Conservation (phyloP, 208 protist genomes). For the Polymyxa betae region DNA sequence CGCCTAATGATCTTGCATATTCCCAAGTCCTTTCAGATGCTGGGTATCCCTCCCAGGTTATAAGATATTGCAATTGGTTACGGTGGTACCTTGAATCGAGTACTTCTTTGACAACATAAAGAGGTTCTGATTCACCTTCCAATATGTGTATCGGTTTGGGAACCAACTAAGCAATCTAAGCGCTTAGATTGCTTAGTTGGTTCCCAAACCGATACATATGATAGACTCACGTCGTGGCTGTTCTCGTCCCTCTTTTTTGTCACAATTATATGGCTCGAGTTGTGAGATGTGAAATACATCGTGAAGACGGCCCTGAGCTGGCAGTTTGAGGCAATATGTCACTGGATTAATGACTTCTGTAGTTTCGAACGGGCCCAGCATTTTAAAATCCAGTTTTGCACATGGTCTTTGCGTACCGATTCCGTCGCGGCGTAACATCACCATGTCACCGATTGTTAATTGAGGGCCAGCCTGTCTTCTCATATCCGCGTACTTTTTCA, state of each 20-base stretch:
- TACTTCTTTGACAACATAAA: neutral
- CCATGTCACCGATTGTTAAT: neutral
- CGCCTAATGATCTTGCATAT: neutral
- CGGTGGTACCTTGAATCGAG: neutral
- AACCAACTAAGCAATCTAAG: too few species aligned
- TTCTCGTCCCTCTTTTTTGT: too few species aligned
- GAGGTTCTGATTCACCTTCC: neutral
- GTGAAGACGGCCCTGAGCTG: neutral
- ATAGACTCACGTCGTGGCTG: too few species aligned
- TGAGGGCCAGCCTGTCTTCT: neutral
- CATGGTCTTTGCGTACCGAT: neutral
- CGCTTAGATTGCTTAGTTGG: too few species aligned
- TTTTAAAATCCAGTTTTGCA: neutral
- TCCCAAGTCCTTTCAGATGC: neutral
- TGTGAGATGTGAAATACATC: constrained; percentile 41
- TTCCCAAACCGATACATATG: too few species aligned
- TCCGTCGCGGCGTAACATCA: neutral
- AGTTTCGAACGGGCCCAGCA: neutral
- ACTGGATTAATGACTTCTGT: neutral
- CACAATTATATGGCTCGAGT: neutral
- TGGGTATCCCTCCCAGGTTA: neutral
- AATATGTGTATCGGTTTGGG: too few species aligned
- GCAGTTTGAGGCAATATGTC: neutral
- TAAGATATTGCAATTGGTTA: neutral
- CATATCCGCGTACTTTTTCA: neutral